Base-by-base conservation (phyloP, 176 grass and related monocot genomes). In the Bromus sterilis region DNA sequence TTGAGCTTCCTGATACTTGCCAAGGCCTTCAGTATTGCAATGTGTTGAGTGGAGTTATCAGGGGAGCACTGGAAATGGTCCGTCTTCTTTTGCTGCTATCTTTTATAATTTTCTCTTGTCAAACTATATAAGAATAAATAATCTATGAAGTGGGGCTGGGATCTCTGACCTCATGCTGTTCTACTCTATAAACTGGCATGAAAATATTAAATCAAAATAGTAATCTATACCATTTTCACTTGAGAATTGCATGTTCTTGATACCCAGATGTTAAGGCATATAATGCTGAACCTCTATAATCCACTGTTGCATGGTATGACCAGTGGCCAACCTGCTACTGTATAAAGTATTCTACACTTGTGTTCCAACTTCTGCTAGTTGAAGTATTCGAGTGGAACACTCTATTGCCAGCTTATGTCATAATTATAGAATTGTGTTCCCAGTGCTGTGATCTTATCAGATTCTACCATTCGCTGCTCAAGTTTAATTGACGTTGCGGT, bases 41-140 rank as follows among this genome's bases (percentile, higher is more conserved):
- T 59, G 73, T 99, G 82, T 58, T 99, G 73, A 99, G 93, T 82
- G 96, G 93, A 86, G 91, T 95, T 84, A 87, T 99, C 66, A 83
- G 93, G 80, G 96, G 93, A 71, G 96, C 96, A 78, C 76, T 99
- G 43, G 96, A 99, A 83, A 99, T 99, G 96, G 96, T 99, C 69
- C 18, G 88, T 79, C 13, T 23, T 85, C 23, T 80, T 37, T 58
- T 77, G 23, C 35, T 28, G 33, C 15, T 16, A 68, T 59, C 3
- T 60, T 35, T 65, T 71, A 14, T 66, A 15, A 20, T 57, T 42
- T 16, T 3, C 41, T 69, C 40, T 25, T 73, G 3, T 18, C 14
- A 14, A 40, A 69, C 21, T 12, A 23, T 53, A 10, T 49, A 67
- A 32, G 18, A 44, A 72, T 65, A 61, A 7, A 12, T 72, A 31